phyloP scores from a whole-genome alignment of 139 green algal species.

The Volvox africanus region DNA sequence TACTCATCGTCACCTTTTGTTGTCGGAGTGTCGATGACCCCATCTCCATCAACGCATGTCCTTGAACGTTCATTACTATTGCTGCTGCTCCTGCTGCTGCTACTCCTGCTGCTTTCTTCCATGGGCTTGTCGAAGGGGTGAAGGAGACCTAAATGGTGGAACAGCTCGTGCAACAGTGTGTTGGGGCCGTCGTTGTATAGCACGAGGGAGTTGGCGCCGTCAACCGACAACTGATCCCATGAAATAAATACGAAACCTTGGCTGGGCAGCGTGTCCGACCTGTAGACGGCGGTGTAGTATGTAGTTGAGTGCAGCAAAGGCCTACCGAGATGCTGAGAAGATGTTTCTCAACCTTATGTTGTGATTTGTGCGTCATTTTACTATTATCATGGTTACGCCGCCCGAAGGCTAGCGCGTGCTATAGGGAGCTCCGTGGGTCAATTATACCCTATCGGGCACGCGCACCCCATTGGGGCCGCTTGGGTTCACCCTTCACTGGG shows the following conservation, averaged over 20 bases:
- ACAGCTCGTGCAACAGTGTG: conserved; percentile 17
- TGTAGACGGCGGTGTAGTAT: neutral
- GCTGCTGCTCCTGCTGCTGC: too few species aligned
- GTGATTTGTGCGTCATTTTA: too few species aligned
- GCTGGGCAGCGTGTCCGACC: neutral
- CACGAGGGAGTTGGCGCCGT: neutral
- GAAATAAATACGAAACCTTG: neutral
- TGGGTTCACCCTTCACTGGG: too few species aligned
- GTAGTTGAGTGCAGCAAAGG: too few species aligned
- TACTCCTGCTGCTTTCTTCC: too few species aligned
- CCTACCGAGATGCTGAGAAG: too few species aligned
- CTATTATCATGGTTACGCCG: too few species aligned
- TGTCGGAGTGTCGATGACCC: conserved; percentile 16
- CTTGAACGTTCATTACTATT: neutral
- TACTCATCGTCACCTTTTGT: neutral
- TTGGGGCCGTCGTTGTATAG: neutral
- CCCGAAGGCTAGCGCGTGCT: too few species aligned
- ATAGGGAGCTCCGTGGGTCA: too few species aligned
- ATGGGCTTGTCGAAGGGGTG: neutral
- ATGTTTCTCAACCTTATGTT: too few species aligned
- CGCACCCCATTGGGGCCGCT: too few species aligned
- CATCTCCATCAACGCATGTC: conserved; percentile 4
- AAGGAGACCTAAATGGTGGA: conserved; percentile 21
- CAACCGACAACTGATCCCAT: neutral
- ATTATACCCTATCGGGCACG: too few species aligned